phyloP scores from a whole-genome alignment of 1,284 basidiomycete species.

The Microbotryum violaceum region DNA sequence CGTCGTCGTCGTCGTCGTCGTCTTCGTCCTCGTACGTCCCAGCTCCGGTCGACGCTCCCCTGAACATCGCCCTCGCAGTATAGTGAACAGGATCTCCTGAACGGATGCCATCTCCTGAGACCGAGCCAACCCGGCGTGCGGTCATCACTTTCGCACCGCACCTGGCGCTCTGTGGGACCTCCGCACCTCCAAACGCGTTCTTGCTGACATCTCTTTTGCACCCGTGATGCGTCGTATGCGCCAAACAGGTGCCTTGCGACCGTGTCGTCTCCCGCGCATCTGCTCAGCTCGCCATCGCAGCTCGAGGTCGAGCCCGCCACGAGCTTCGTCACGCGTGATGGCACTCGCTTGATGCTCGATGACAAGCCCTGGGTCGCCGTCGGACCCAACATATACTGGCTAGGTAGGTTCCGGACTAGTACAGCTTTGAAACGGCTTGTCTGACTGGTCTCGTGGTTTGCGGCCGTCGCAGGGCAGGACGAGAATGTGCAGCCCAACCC shows the following conservation, averaged over 20 bases:
- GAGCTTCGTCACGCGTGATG: conserved; percentile 29
- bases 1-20: background rate
- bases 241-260: conserved; percentile 9
- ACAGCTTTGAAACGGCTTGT: background rate
- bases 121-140: background rate
- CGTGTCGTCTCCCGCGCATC: conserved; percentile 5
- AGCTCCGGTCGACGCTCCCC: background rate
- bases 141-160: background rate
- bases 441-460: conserved; percentile 5
- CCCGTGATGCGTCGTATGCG: background rate
- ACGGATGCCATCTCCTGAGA: no score
- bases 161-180: background rate
- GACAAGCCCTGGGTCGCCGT: conserved; percentile 30
- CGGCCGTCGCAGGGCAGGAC: conserved; percentile 30
- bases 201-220: background rate
- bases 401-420: conserved; percentile 32
- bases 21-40: background rate
- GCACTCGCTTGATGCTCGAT: conserved; percentile 25
- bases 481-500: conserved; percentile 37
- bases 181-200: background rate
- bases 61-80: background rate
- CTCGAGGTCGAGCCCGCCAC: conserved; percentile 6
- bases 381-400: conserved; percentile 41
- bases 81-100: background rate
- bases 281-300: conserved; percentile 16